Conservation (phyloP, 345 rosid species). For the Tarenaya hassleriana region DNA sequence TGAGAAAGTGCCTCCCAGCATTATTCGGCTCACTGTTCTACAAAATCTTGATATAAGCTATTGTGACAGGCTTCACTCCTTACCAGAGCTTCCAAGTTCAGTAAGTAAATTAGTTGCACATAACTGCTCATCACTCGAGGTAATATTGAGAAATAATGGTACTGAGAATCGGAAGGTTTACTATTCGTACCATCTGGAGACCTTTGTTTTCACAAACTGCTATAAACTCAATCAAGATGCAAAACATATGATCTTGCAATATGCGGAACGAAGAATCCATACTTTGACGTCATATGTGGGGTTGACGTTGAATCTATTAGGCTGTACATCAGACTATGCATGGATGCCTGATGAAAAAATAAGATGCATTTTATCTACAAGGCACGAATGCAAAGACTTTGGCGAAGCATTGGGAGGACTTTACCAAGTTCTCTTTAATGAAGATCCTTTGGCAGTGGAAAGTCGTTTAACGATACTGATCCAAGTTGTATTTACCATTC, state of each 20-base stretch:
- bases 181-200: background rate
- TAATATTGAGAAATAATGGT: conserved; percentile 9
- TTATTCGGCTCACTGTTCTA: conserved; percentile 21
- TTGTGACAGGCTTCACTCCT: conserved; percentile 28
- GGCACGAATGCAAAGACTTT: no score
- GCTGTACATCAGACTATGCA: no score
- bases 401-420: no score
- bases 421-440: no score
- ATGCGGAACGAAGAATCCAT: background rate
- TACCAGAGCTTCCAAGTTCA: conserved; percentile 25
- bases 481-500: no score
- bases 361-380: no score
- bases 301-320: no score
- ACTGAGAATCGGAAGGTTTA: conserved; percentile 2
- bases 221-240: conserved; percentile 26
- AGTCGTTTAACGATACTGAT: no score
- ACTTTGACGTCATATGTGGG: no score
- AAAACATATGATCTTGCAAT: conserved; percentile 7
- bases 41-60: conserved; percentile 21
- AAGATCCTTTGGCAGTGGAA: no score
- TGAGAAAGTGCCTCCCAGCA: conserved; percentile 18
- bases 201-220: conserved; percentile 31
- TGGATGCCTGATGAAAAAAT: no score
- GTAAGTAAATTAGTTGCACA: conserved; percentile 21
- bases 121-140: conserved; percentile 26